Evolutionary conservation across 768 basidiomycete genomes (phyloP).

Genomic region (Russula brevipes): DNA sequence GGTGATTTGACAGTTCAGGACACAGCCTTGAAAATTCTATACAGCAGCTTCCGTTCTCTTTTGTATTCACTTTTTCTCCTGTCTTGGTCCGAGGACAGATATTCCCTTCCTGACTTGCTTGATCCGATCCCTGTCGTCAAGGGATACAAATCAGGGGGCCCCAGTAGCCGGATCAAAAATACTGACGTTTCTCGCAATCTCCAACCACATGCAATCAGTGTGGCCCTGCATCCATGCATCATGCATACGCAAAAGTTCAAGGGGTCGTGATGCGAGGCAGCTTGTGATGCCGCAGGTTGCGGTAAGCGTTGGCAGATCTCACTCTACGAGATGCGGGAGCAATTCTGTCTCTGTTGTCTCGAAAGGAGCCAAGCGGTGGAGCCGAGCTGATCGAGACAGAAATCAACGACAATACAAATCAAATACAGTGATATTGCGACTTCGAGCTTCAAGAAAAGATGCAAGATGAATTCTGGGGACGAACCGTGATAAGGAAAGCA

Average conservation of each 20-base stretch:
- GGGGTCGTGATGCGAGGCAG: not conserved
- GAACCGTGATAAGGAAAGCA: not conserved
- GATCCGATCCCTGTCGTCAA: slow-evolving; percentile 10
- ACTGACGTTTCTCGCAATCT: not conserved
- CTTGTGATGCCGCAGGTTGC: not conserved
- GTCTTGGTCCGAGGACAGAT: not conserved
- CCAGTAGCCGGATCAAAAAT: not conserved
- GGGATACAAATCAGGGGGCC: not conserved
- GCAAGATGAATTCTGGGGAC: not conserved
- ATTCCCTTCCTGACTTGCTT: not conserved
- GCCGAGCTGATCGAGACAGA: too few species aligned
- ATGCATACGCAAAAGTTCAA: not conserved
- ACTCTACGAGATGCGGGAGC: not conserved
- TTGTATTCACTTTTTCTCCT: not conserved
- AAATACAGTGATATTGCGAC: slow-evolving; percentile 21
- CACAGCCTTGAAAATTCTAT: not conserved
- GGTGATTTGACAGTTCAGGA: not conserved
- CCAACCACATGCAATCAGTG: not conserved
- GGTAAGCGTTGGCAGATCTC: not conserved
- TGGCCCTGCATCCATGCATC: not conserved
- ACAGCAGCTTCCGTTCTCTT: not conserved
- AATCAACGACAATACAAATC: slow-evolving; percentile 12
- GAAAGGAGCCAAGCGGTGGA: not conserved
- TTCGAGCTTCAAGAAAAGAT: not conserved
- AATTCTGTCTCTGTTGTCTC: not conserved